Conservation (phyloP, 2,329 filamentous ascomycete genomes). For the Fusarium haematococcum region DNA sequence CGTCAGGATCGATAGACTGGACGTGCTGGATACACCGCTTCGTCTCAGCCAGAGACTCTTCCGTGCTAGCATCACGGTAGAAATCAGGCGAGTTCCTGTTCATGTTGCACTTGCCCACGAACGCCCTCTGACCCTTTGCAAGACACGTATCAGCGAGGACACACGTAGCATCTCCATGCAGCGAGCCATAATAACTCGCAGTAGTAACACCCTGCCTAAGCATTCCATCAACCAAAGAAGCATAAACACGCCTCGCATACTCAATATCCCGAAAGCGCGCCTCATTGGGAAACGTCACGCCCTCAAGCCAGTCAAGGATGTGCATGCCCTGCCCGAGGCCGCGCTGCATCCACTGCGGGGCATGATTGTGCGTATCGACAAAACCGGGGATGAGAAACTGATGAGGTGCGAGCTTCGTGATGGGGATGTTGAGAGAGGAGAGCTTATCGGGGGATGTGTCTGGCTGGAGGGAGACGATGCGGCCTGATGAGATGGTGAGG, state of each 20-base stretch:
- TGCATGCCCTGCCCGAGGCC: slow-evolving; percentile 63
- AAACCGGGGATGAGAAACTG: slow-evolving; percentile 70
- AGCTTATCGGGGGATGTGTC: slow-evolving; percentile 11
- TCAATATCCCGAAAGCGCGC: slow-evolving; percentile 66
- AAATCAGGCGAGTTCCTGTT: slow-evolving; percentile 66
- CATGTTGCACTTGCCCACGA: slow-evolving; percentile 74
- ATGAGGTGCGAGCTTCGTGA: slow-evolving; percentile 49
- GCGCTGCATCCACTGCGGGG: slow-evolving; percentile 65
- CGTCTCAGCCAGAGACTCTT: slow-evolving; percentile 63
- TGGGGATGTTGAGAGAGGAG: slow-evolving; percentile 7
- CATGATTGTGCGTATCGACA: slow-evolving; percentile 78
- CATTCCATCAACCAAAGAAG: slow-evolving; percentile 65
- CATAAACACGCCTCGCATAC: slow-evolving; percentile 66
- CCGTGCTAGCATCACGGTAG: slow-evolving; percentile 60
- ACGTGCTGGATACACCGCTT: slow-evolving; percentile 62
- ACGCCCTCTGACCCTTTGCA: slow-evolving; percentile 66
- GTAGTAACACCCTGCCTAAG: slow-evolving; percentile 73
- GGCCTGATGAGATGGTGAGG: slow-evolving; percentile 44
- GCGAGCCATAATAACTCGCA: slow-evolving; percentile 69
- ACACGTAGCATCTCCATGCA: slow-evolving; percentile 67
- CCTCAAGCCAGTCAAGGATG: slow-evolving; percentile 71
- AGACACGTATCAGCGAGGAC: slow-evolving; percentile 67
- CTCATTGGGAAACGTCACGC: slow-evolving; percentile 72
- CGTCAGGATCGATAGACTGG: slow-evolving; percentile 56
- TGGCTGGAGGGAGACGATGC: slow-evolving; percentile 42